phyloP scores from a whole-genome alignment of 345 rosid species.

The Pugionium cornutum region DNA sequence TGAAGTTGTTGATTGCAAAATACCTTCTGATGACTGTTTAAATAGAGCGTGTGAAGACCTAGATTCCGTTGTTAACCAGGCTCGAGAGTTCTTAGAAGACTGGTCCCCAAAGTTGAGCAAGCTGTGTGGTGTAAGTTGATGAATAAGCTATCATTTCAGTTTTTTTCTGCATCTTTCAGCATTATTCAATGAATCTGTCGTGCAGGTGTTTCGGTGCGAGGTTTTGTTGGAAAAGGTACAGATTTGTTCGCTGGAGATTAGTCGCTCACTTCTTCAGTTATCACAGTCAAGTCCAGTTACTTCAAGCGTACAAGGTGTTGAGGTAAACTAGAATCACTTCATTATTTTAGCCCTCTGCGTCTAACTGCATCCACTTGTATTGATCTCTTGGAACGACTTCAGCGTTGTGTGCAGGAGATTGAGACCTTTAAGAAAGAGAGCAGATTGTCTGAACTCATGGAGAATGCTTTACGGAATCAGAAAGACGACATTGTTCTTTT shows the following conservation, averaged over 20 bases:
- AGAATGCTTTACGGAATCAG: constrained; percentile 52
- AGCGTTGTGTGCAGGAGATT: constrained; percentile 70
- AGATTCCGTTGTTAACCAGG: constrained; percentile 68
- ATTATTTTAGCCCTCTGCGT: background rate
- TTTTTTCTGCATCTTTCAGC: background rate
- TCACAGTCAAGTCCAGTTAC: constrained; percentile 51
- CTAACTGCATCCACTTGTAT: constrained; percentile 26
- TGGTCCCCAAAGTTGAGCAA: constrained; percentile 81
- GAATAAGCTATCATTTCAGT: constrained; percentile 10
- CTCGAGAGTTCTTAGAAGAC: constrained; percentile 74
- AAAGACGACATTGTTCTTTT: constrained; percentile 52
- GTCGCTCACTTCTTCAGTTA: constrained; percentile 49
- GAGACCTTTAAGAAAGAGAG: constrained; percentile 48
- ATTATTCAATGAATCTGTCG: background rate
- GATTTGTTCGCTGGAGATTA: constrained; percentile 62
- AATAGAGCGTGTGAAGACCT: constrained; percentile 70
- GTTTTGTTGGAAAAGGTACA: constrained; percentile 55
- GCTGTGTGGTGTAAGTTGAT: constrained; percentile 63
- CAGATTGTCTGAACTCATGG: constrained; percentile 47
- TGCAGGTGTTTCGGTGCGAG: constrained; percentile 67
- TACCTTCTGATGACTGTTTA: constrained; percentile 54
- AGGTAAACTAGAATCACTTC: constrained; percentile 46
- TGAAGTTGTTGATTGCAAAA: constrained; percentile 61
- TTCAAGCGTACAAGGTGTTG: constrained; percentile 51
- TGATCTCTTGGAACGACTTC: constrained; percentile 42